These are phyloP conservation scores for Neckera pumila DNA, from an alignment of 225 moss, liverwort and hornwort species.

Conservation along the genomic window DNA sequence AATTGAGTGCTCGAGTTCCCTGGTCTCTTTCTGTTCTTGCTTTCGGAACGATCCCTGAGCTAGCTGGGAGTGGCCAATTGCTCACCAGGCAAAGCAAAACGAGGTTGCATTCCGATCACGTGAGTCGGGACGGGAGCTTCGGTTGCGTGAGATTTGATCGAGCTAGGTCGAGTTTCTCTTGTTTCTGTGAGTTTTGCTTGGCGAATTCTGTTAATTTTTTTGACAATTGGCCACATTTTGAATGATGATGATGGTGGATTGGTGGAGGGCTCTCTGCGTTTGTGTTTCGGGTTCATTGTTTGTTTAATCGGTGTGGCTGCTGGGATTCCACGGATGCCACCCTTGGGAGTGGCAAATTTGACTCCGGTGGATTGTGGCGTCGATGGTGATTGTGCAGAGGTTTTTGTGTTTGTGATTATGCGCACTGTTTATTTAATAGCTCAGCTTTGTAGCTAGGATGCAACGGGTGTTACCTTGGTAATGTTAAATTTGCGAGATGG, in stretches of 20 bases:
- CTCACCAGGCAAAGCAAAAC: too few species aligned
- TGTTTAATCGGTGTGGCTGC: not conserved
- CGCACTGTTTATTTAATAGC: not conserved
- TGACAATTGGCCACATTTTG: not conserved
- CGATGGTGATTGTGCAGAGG: not conserved
- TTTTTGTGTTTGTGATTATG: not conserved
- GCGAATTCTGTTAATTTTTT: not conserved
- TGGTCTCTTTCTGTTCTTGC: not conserved
- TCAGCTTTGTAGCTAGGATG: not conserved
- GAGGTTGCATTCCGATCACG: not conserved
- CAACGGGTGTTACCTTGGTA: not conserved
- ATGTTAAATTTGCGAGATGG: not conserved
- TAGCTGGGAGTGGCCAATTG: not conserved
- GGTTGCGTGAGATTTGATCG: not conserved
- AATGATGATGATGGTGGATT: not conserved
- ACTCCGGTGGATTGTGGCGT: not conserved
- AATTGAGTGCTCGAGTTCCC: not conserved
- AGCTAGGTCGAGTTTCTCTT: not conserved
- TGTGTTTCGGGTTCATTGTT: not conserved
- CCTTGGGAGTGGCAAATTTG: not conserved
- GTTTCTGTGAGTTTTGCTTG: not conserved
- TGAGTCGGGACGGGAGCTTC: too few species aligned
- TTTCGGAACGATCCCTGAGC: not conserved
- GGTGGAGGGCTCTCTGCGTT: not conserved
- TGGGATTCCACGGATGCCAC: not conserved